Evolutionary conservation across 768 basidiomycete genomes (phyloP).

Genomic region (Naganishia friedmannii): DNA sequence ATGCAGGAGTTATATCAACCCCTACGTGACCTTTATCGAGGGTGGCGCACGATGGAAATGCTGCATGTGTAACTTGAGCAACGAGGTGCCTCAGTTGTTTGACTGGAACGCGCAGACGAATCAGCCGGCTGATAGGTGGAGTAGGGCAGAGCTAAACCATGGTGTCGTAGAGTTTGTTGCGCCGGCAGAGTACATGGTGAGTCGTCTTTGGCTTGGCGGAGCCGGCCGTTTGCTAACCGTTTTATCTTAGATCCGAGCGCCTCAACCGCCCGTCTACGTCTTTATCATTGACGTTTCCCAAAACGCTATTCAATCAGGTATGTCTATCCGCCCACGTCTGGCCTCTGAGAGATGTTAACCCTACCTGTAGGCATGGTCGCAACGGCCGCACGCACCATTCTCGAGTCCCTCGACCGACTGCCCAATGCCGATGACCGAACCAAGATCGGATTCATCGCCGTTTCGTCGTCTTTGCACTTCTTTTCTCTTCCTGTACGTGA

Average conservation of each 20-base stretch:
- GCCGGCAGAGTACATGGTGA: slow-evolving; percentile 97
- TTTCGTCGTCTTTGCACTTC: slow-evolving; percentile 89
- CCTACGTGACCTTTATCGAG: slow-evolving; percentile 95
- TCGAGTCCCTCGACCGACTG: slow-evolving; percentile 90
- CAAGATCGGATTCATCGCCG: slow-evolving; percentile 87
- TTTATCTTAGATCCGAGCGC: slow-evolving; percentile 66
- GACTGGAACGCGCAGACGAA: slow-evolving; percentile 96
- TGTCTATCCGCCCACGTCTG: slow-evolving; percentile 32
- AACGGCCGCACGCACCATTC: slow-evolving; percentile 90
- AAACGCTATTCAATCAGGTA: slow-evolving; percentile 81
- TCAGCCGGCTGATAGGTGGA: slow-evolving; percentile 92
- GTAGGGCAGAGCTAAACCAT: slow-evolving; percentile 86
- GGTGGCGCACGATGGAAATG: slow-evolving; percentile 99
- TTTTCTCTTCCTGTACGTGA: slow-evolving; percentile 79
- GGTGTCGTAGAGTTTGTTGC: slow-evolving; percentile 95
- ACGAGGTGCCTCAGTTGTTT: slow-evolving; percentile 96
- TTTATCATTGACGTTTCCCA: slow-evolving; percentile 97
- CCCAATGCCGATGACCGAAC: slow-evolving; percentile 92
- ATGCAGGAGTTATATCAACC: slow-evolving; percentile 95
- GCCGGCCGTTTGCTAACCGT: not conserved
- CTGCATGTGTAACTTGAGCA: slow-evolving; percentile 97
- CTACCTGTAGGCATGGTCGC: slow-evolving; percentile 80
- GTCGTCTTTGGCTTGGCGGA: not conserved
- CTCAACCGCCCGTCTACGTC: slow-evolving; percentile 93
- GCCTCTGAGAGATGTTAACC: not conserved